Evolutionary conservation across 331 rosid genomes (phyloP).

Genomic region (Rhamnella rubrinervis): DNA sequence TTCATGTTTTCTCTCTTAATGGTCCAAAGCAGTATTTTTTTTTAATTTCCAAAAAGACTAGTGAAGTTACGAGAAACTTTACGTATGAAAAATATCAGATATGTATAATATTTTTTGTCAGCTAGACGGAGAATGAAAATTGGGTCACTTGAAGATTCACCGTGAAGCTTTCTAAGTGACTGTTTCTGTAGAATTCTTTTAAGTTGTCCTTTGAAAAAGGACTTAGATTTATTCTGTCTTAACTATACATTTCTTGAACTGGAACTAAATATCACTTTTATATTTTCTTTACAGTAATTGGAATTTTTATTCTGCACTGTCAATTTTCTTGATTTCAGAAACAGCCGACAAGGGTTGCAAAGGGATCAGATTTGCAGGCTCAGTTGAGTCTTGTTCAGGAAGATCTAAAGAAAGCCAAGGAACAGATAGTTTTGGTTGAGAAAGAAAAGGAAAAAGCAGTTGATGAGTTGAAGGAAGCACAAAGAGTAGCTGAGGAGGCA

Average conservation of each 20-base stretch:
- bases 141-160: neutral
- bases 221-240: neutral
- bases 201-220: neutral
- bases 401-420: conserved; percentile 87
- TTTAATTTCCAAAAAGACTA: neutral
- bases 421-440: conserved; percentile 63
- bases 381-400: conserved; percentile 71
- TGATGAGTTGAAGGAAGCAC: conserved; percentile 79
- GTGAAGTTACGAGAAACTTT: too few species aligned
- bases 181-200: neutral
- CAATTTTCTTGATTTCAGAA: conserved; percentile 45
- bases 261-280: neutral
- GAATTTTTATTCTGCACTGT: conserved; percentile 8
- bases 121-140: neutral
- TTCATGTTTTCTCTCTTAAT: conserved; percentile 3
- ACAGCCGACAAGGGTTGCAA: conserved; percentile 48
- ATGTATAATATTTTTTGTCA: neutral
- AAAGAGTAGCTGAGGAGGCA: conserved; percentile 71
- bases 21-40: neutral
- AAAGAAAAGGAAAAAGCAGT: conserved; percentile 67
- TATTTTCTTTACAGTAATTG: neutral
- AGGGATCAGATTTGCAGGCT: conserved; percentile 73
- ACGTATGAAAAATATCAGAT: neutral
- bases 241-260: neutral
- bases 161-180: neutral